Conservation (phyloP, 306 rosid genomes). For the Cucurbita argyrosperma region DNA sequence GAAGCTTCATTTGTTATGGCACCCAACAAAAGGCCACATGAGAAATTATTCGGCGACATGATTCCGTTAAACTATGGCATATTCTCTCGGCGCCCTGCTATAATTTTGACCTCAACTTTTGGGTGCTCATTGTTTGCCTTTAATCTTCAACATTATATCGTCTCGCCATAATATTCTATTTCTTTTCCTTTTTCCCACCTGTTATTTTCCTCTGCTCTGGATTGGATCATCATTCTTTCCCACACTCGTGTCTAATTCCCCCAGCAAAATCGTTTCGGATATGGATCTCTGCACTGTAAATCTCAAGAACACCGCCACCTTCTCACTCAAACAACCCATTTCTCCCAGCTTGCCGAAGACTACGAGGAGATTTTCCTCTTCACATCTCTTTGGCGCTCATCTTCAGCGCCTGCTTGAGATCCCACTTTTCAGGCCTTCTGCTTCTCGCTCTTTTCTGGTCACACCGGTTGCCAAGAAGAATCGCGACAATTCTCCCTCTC, state of each 20-base stretch:
- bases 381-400: constrained; percentile 20
- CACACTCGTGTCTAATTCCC: background rate
- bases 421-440: constrained; percentile 25
- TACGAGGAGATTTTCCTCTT: background rate
- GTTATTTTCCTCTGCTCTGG: background rate
- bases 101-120: background rate
- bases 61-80: background rate
- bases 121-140: constrained; percentile 12
- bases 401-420: constrained; percentile 29
- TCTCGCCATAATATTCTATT: constrained; percentile 5
- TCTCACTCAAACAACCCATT: constrained; percentile 33
- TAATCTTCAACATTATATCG: constrained; percentile 4
- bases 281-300: constrained; percentile 71
- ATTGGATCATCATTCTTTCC: background rate
- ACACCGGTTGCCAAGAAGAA: constrained; percentile 59
- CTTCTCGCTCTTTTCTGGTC: constrained; percentile 19
- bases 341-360: constrained; percentile 22
- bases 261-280: background rate
- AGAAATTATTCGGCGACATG: background rate
- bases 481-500: constrained; percentile 40
- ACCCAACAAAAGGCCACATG: too few relatives aligned
- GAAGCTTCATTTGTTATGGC: too few relatives aligned
- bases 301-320: constrained; percentile 25
- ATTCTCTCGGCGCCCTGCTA: background rate
- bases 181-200: background rate